A percentile compares a stretch with the other conserved stretches of the same genome.
Evolutionary conservation across 805 yeast genomes (phyloP).

Genomic region (Ogataea paraovalis): DNA sequence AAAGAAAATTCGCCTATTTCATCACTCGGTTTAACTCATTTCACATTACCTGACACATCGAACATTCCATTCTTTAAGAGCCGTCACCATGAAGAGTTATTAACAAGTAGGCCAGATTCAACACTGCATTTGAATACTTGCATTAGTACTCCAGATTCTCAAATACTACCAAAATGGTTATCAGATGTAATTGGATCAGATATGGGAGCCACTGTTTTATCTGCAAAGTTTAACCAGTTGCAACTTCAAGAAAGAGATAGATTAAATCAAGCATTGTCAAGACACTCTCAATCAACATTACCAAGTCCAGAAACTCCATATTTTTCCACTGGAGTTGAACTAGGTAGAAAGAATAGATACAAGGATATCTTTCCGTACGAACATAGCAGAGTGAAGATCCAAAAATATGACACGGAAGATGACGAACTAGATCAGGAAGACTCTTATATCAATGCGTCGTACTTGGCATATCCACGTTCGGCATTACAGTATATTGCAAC

Average conservation of each 20-base stretch:
- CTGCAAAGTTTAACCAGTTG: slow-evolving; percentile 57
- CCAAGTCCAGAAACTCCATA: slow-evolving; percentile 34
- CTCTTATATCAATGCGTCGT: slow-evolving; percentile 81
- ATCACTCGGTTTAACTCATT: slow-evolving; percentile 46
- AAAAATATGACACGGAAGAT: slow-evolving; percentile 17
- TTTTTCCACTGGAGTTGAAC: slow-evolving; percentile 74
- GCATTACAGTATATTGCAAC: slow-evolving; percentile 66
- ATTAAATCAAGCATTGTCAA: slow-evolving; percentile 43
- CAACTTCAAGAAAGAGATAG: slow-evolving; percentile 71
- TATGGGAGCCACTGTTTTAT: slow-evolving; percentile 35
- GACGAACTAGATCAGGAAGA: slow-evolving; percentile 36
- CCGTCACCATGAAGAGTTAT: slow-evolving; percentile 51
- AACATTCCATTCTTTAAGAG: slow-evolving; percentile 42
- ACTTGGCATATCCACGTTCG: slow-evolving; percentile 43
- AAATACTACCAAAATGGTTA: slow-evolving; percentile 54
- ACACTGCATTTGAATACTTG: slow-evolving; percentile 24
- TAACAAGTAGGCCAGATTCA: slow-evolving; percentile 25
- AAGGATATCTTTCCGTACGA: slow-evolving; percentile 86
- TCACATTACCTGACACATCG: slow-evolving; percentile 45
- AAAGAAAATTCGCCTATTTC: slow-evolving; percentile 14
- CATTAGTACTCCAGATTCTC: slow-evolving; percentile 17
- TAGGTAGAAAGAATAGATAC: slow-evolving; percentile 79
- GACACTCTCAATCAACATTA: slow-evolving; percentile 17
- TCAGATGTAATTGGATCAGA: slow-evolving; percentile 31
- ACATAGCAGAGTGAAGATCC: slow-evolving; percentile 71